Base-by-base conservation (phyloP, 78 protist genomes). In the Creolimax fragrantissima region DNA sequence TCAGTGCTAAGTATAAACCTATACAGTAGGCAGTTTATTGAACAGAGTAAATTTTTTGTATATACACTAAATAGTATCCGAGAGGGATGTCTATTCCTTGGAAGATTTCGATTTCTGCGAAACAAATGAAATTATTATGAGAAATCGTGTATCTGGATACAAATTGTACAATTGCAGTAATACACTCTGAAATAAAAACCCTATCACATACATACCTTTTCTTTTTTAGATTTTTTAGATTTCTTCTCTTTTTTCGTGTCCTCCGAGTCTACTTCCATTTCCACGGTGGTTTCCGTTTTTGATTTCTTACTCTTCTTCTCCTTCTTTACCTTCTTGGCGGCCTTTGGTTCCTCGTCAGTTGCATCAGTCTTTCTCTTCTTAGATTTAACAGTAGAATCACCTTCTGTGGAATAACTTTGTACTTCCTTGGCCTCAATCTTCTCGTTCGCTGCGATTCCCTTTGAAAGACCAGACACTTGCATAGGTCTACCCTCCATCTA, bases 371-470 rank as follows among this genome's bases (percentile, higher is more conserved):
- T 6, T 11, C 92, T 17, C 88, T 58, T 88, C 92, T 92, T 92
- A 45, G 42, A 32, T 74, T 92, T 42, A 5, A 42, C 44, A 4
- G 42, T 42, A 43, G 90, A 86, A 45, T 47, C 91, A 44, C 44
- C 66, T 6, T 58, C 91, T 17, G 91, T 37, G 4, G 11, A 43
- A 44, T n/a, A 89, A 4, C 42, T n/a, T n/a, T 43, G 44, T 6
- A 47, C 91, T 41, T 89, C 84, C 86, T 24, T 83, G 86, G 91
- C 43, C 45, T 85, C 86, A 44, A n/a, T 90, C 88, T 93, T 93
- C 35, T 93, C 44, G 37, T 47, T 85, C 67, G 89, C 41, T 89
- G 92, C 45, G 17, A 45, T 85, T 6, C 44, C 3, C 89, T 93
- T 84, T 42, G 83, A 36, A 6, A 24, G 7, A 41, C 86, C 86